Conservation (phyloP, 1,284 basidiomycete species). For the Cutaneotrichosporon dermatis region DNA sequence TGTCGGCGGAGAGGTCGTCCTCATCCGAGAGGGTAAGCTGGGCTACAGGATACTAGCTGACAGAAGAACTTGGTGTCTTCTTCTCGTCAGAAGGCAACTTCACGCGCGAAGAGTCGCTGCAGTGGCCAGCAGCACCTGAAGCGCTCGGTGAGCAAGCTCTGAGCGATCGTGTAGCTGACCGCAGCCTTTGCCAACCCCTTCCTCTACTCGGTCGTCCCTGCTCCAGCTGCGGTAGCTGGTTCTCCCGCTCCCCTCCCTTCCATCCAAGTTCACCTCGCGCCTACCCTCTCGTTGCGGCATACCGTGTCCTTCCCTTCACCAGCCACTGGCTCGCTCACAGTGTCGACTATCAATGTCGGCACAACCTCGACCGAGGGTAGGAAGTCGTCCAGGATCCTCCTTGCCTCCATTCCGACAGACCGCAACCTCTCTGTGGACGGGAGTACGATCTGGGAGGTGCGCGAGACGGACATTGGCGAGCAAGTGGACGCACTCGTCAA, state of each 20-base stretch:
- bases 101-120: conserved; percentile 59
- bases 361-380: background rate
- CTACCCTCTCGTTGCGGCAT: conserved; percentile 64
- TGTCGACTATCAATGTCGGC: conserved; percentile 10
- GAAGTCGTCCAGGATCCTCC: conserved; percentile 46
- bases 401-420: conserved; percentile 70
- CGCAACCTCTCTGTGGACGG: conserved; percentile 63
- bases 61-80: conserved; percentile 66
- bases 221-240: conserved; percentile 23
- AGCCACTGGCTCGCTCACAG: conserved; percentile 23
- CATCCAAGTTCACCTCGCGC: conserved; percentile 72
- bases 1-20: conserved; percentile 63
- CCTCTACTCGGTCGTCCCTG: conserved; percentile 70
- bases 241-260: conserved; percentile 53
- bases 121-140: conserved; percentile 77
- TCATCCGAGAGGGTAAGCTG: conserved; percentile 72
- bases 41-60: background rate
- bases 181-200: conserved; percentile 77
- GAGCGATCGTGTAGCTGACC: conserved; percentile 2
- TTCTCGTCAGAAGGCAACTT: conserved; percentile 65
- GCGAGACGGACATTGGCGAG: conserved; percentile 67
- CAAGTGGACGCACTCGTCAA: conserved; percentile 81
- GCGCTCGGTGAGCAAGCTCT: conserved; percentile 59
- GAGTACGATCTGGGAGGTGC: conserved; percentile 70
- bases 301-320: conserved; percentile 59